Evolutionary conservation across 116 monocot genomes (phyloP), one percentile per base, ranked within the genome.

Genomic region (Trichopus zeylanicus): DNA sequence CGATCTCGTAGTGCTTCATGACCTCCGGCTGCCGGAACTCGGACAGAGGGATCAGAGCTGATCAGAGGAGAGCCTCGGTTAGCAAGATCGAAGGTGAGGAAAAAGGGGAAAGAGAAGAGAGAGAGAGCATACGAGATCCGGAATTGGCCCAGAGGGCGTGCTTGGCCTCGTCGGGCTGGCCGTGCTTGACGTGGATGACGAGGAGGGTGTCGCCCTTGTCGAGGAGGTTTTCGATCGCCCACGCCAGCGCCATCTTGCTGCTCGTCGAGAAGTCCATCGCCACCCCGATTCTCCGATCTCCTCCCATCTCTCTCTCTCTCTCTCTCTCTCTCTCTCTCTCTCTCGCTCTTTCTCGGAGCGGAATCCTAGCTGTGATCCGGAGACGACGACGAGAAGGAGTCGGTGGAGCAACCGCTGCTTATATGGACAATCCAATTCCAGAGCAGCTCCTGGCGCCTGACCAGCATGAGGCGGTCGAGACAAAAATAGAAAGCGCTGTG

Each of bases 221-320:
- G 34, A 78, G 59, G 18, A 77, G 77, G 63, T 78, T 78, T 53
- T 46, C 68, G 59, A 71, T 48, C 25, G 67, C 72, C 78, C 78
- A 78, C 16, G 62, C 27, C 58, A 78, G 68, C 54, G 72, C 72
- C 39, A 30, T 56, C 46, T 72, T 68, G 64, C 72, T 68, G 63
- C 78, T 72, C 46, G 42, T 52, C 16, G 78, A 78, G 78, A 72
- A 72, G 67, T 78, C 78, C 35, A 78, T 16, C 30, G 78, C 78
- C 46, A 72, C 68, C 4, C 72, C 78, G 67, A 78, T 64, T 59
- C 25, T 72, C 19, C 67, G 56, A 26, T 61, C 77, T 31, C 62
- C 67, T 11, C 29, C 68, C 75, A 75, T 75, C n/a, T n/a, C n/a
- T n/a, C n/a, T n/a, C n/a, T n/a, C 24, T 19, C 48, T 9, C 7